Base-by-base conservation (phyloP, 1,284 basidiomycete species). In the Cryptococcus sp. region DNA sequence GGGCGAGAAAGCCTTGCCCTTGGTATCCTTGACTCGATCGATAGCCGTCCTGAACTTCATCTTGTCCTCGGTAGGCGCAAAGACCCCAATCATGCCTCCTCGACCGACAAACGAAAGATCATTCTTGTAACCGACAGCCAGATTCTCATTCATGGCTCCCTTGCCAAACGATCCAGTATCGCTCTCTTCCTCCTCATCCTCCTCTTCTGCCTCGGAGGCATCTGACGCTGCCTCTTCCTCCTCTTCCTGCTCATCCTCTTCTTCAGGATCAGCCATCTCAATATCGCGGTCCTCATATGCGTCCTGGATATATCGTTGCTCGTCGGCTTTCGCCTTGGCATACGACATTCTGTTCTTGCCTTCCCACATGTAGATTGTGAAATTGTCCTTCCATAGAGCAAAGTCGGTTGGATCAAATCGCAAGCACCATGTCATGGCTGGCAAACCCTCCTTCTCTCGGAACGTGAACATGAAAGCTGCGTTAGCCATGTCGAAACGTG, bases 81-180 rank as follows among this genome's bases (percentile, higher is more conserved):
- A 99, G n/a, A 98, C 91, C 18, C 96, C 96, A 58, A 99, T 97
- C 74, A 88, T 92, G 76, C 88, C 87, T 36, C 93, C 94, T 40
- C 96, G 86, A 21, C 93, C 87, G 53, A 99, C 94, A 65, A 94
- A 98, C 11, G 94, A 93, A 36, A 91, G 81, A 67, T 97, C 91
- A 59, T 92, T 90, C 76, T 91, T 94, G 81, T 97, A 94, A 4
- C 96, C 96, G 42, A 98, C 86, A 2, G 89, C 90, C 31, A 98
- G 82, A 62, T 92, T 87, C 32, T 90, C 88, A 75, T 98, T 98
- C 58, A 87, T 88, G 36, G 83, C 82, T 24, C 70, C 59, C 77
- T 76, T 51, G 32, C 77, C 74, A 47, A 67, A 67, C 7, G 54
- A 53, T 39, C 61, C 67, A 61, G 19, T 75, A 76, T 54, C 81